phyloP scores from a whole-genome alignment of 768 basidiomycete species.

The Leccinellum rugosiceps region DNA sequence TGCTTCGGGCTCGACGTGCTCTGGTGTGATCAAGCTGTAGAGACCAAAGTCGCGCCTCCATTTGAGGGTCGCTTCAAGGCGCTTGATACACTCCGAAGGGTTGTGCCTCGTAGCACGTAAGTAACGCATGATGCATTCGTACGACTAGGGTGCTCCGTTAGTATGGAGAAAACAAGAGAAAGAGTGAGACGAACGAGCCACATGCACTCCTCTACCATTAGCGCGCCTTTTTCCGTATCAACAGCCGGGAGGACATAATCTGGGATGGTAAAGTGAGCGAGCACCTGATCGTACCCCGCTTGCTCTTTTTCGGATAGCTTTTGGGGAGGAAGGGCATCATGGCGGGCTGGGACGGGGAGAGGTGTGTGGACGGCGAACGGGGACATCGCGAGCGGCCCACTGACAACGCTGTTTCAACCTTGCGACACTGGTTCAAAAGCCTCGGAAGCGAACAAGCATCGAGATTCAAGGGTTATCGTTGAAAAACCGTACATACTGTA shows the following conservation, averaged over 20 bases:
- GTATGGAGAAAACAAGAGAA: constrained; percentile 10
- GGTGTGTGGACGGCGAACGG: constrained; percentile 14
- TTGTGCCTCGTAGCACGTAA: constrained; percentile 80
- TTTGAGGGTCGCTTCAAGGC: constrained; percentile 67
- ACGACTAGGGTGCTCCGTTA: constrained; percentile 34
- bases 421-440: neutral
- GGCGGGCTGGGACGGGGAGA: constrained; percentile 25
- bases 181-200: constrained; percentile 55
- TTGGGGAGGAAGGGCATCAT: constrained; percentile 32
- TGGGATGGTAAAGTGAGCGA: constrained; percentile 51
- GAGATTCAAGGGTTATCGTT: too few species aligned
- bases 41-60: constrained; percentile 83
- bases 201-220: constrained; percentile 68
- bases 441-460: neutral
- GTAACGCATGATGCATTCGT: constrained; percentile 75
- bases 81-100: constrained; percentile 48
- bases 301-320: constrained; percentile 44
- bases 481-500: too few species aligned
- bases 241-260: constrained; percentile 51
- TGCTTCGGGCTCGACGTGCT: constrained; percentile 72
- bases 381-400: constrained; percentile 27
- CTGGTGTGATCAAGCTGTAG: constrained; percentile 58
- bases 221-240: constrained; percentile 38
- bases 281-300: constrained; percentile 49
- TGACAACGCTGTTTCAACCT: too few species aligned